phyloP scores from a whole-genome alignment of 2,329 filamentous ascomycete genomes.

The Hypoxylon sp. region DNA sequence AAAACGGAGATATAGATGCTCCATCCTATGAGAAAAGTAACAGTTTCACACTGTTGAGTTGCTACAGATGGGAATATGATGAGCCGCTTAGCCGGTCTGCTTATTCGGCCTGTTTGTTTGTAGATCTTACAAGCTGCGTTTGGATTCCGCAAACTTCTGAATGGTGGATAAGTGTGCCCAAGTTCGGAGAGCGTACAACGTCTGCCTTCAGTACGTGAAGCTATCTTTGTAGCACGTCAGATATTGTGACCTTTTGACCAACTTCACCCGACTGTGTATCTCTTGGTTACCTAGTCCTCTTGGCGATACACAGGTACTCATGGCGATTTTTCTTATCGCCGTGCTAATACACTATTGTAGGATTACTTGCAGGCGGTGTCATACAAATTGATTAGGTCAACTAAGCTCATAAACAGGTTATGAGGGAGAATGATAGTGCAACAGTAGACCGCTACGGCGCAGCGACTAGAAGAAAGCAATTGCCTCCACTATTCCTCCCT shows the following conservation, averaged over 20 bases:
- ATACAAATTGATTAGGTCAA: background rate
- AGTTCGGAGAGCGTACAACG: slow-evolving; percentile 11
- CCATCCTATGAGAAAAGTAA: background rate
- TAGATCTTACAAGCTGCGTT: slow-evolving; percentile 1
- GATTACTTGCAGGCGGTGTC: background rate
- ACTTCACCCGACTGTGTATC: slow-evolving; percentile 14
- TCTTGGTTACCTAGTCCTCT: background rate
- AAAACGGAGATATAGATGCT: background rate
- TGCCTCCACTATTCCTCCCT: background rate
- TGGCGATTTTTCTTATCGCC: slow-evolving; percentile 3
- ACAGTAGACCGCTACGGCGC: background rate
- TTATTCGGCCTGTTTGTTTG: slow-evolving; percentile 7
- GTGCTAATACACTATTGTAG: slow-evolving; percentile 5
- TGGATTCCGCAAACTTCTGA: slow-evolving; percentile 6
- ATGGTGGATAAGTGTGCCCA: background rate
- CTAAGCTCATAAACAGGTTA: background rate
- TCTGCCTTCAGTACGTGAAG: slow-evolving; percentile 11
- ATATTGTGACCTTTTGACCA: slow-evolving; percentile 11
- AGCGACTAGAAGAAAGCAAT: background rate
- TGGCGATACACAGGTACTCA: slow-evolving; percentile 9
- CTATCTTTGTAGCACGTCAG: slow-evolving; percentile 13
- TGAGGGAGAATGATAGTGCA: background rate
- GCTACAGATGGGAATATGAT: too few species aligned
- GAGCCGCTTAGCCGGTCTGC: background rate
- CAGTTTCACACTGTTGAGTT: background rate